Percentiles rank a stretch among this genome's conserved stretches.
These are phyloP conservation scores for Ceratocystis ficicola DNA, from an alignment of 2,329 filamentous ascomycete species.

Conservation along the genomic window DNA sequence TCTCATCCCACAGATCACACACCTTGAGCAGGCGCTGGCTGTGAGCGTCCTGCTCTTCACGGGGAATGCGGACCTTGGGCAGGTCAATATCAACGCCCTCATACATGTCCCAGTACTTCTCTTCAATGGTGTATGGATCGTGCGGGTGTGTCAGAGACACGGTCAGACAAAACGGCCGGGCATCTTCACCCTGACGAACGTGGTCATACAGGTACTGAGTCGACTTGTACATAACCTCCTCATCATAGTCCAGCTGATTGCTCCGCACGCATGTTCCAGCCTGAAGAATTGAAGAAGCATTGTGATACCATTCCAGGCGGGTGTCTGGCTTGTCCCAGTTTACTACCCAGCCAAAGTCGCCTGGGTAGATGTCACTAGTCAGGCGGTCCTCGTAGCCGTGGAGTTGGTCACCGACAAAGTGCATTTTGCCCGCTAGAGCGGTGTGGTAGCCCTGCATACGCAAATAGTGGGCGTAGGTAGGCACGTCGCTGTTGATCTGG, in stretches of 20 bases:
- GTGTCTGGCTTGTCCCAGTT: constrained; percentile 88
- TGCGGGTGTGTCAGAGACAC: constrained; percentile 89
- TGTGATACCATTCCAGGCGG: constrained; percentile 90
- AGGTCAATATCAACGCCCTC: constrained; percentile 78
- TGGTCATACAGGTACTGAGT: constrained; percentile 85
- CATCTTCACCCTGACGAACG: constrained; percentile 61
- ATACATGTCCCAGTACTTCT: constrained; percentile 88
- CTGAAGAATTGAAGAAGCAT: constrained; percentile 84
- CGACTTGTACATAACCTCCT: constrained; percentile 88
- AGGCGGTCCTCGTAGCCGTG: constrained; percentile 87
- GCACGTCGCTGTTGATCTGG: constrained; percentile 69
- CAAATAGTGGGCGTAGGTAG: constrained; percentile 87
- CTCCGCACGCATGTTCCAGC: constrained; percentile 79
- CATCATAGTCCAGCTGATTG: constrained; percentile 92
- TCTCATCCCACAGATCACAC: constrained; percentile 72
- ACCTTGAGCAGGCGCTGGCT: constrained; percentile 78
- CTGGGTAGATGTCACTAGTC: constrained; percentile 92
- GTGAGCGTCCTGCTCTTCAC: constrained; percentile 74
- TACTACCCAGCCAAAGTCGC: constrained; percentile 86
- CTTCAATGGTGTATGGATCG: constrained; percentile 86
- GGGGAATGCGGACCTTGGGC: constrained; percentile 63
- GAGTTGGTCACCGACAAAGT: constrained; percentile 88
- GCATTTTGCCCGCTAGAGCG: constrained; percentile 88
- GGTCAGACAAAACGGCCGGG: constrained; percentile 75
- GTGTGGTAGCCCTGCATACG: constrained; percentile 79